phyloP scores from a whole-genome alignment of 176 grass and related monocot species.

The sorghum (Sorghum bicolor) region Sorghum_bicolor_NCBIv3 NC_012871.2:71691001-71691500 shows the following conservation, averaged over 20 bases:
- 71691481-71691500: conserved; percentile 25
- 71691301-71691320: background rate
- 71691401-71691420: conserved; percentile 3
- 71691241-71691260: conserved; percentile 39
- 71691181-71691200: conserved; percentile 26
- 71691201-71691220: background rate
- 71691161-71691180: conserved; percentile 16
- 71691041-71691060: conserved; percentile 49
- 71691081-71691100: conserved; percentile 59
- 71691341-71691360: background rate
- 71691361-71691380: conserved; percentile 35
- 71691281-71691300: conserved; percentile 41
- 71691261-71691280: conserved; percentile 21
- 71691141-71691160: conserved; percentile 41
- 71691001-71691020: conserved; percentile 40
- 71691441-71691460: background rate
- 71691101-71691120: conserved; percentile 44
- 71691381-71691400: background rate
- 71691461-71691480: background rate
- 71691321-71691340: conserved; percentile 22
- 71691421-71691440: conserved; percentile 25
- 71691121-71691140: conserved; percentile 50
- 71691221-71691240: conserved; percentile 31
- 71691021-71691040: conserved; percentile 26
- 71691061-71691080: conserved; percentile 51